Evolutionary conservation across 352 stramenopile species (phyloP).

Genomic region (Globisporangium alternatum): DNA sequence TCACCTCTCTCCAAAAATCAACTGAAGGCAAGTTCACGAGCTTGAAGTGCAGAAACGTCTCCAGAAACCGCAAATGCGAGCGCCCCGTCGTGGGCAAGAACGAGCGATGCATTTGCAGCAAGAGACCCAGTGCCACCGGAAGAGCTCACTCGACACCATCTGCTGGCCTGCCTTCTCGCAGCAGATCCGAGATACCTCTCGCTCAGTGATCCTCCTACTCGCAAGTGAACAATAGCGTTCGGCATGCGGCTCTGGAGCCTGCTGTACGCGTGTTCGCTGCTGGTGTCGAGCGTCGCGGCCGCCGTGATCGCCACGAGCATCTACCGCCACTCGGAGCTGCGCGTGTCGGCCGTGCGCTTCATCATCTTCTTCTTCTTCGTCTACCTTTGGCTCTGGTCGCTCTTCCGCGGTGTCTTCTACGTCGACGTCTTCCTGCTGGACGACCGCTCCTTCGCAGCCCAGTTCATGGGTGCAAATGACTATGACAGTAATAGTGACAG

Average conservation of each 20-base stretch:
- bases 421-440: conserved; percentile 33
- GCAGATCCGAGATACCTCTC: too few relatives aligned
- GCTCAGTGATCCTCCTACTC: too few relatives aligned
- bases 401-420: conserved; percentile 50
- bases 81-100: too few relatives aligned
- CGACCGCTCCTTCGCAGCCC: conserved; percentile 3
- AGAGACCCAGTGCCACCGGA: too few relatives aligned
- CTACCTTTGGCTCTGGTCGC: conserved; percentile 57
- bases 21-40: too few relatives aligned
- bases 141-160: too few relatives aligned
- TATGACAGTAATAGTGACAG: conserved; percentile 6
- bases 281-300: conserved; percentile 37
- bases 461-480: conserved; percentile 10
- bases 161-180: too few relatives aligned
- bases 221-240: too few relatives aligned
- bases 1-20: too few relatives aligned
- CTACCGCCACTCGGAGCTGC: conserved; percentile 35
- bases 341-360: conserved; percentile 41
- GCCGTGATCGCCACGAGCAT: conserved; percentile 32
- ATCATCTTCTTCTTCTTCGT: conserved; percentile 61
- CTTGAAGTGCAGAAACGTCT: too few relatives aligned
- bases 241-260: conserved; percentile 41
- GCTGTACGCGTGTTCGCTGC: conserved; percentile 39
- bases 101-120: too few relatives aligned
- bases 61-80: too few relatives aligned